phyloP scores from a whole-genome alignment of 2,329 filamentous ascomycete species.

The Trichoderma asperellum region DNA sequence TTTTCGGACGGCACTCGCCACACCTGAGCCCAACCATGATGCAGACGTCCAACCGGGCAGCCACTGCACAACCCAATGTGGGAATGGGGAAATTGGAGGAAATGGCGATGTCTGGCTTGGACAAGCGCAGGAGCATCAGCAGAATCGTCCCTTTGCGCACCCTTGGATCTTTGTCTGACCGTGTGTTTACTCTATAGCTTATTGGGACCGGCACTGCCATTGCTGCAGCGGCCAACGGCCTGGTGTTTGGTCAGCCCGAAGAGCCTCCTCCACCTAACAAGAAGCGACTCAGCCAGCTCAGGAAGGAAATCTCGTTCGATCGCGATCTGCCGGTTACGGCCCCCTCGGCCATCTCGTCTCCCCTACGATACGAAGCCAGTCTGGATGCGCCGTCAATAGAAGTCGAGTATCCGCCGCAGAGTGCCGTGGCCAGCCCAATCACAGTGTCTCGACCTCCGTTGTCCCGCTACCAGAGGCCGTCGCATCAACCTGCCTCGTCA shows the following conservation, averaged over 20 bases:
- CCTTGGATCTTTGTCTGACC: slow-evolving; percentile 14
- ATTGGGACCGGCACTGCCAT: slow-evolving; percentile 65
- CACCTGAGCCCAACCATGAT: slow-evolving; percentile 17
- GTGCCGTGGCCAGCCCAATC: slow-evolving; percentile 39
- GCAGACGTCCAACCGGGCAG: background rate
- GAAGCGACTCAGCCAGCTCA: slow-evolving; percentile 37
- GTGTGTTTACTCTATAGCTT: slow-evolving; percentile 48
- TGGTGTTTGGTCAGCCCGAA: slow-evolving; percentile 61
- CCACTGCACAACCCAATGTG: slow-evolving; percentile 2
- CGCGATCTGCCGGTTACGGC: slow-evolving; percentile 40
- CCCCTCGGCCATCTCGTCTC: slow-evolving; percentile 35
- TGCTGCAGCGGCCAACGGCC: slow-evolving; percentile 61
- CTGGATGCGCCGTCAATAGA: slow-evolving; percentile 42
- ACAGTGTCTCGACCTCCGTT: slow-evolving; percentile 43
- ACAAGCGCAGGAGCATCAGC: background rate
- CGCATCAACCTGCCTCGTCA: slow-evolving; percentile 45
- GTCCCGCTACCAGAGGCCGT: slow-evolving; percentile 45
- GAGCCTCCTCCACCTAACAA: slow-evolving; percentile 42
- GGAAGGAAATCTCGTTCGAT: slow-evolving; percentile 42
- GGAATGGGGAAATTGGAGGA: background rate
- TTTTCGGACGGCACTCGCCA: slow-evolving; percentile 12
- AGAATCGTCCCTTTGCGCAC: slow-evolving; percentile 24
- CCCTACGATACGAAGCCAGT: slow-evolving; percentile 51
- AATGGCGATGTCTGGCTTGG: background rate
- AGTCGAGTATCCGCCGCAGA: slow-evolving; percentile 39